These are phyloP conservation scores for Stramenopiles sp. DNA, from an alignment of 352 stramenopile genomes.

Conservation along the genomic window DNA sequence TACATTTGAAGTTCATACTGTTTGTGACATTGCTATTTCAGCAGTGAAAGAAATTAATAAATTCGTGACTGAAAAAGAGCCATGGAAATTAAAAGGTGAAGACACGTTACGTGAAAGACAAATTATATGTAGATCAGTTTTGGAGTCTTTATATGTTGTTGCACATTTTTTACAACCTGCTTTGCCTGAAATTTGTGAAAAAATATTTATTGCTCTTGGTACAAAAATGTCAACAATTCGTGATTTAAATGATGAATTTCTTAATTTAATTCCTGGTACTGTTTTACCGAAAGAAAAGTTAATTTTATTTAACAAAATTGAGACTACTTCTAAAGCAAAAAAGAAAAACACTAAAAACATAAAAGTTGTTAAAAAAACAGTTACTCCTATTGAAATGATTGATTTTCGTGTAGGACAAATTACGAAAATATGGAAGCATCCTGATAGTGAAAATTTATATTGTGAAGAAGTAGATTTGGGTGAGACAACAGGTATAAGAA, in stretches of 20 bases:
- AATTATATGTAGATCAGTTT: constrained; percentile 11
- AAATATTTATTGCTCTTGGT: too few species aligned
- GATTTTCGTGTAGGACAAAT: constrained; percentile 48
- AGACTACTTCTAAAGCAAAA: too few species aligned
- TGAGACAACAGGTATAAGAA: constrained; percentile 50
- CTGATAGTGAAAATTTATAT: constrained; percentile 59
- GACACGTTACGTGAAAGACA: background rate
- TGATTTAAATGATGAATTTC: too few species aligned
- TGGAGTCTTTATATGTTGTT: constrained; percentile 14
- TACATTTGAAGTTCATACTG: constrained; percentile 11
- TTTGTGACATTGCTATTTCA: constrained; percentile 8
- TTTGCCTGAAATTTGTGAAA: too few species aligned
- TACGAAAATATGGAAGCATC: constrained; percentile 35
- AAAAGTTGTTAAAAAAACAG: too few species aligned
- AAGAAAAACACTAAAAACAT: too few species aligned
- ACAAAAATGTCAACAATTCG: too few species aligned
- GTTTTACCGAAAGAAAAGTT: too few species aligned
- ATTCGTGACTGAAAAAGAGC: constrained; percentile 13
- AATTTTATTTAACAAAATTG: too few species aligned
- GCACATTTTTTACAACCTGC: constrained; percentile 15
- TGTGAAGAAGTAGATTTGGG: constrained; percentile 96
- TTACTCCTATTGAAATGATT: too few species aligned
- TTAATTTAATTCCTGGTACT: too few species aligned
- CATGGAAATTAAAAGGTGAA: constrained; percentile 9
- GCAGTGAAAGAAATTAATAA: constrained; percentile 12